Conservation (phyloP, 2,329 filamentous ascomycete genomes). For the Penicillium sp. region DNA sequence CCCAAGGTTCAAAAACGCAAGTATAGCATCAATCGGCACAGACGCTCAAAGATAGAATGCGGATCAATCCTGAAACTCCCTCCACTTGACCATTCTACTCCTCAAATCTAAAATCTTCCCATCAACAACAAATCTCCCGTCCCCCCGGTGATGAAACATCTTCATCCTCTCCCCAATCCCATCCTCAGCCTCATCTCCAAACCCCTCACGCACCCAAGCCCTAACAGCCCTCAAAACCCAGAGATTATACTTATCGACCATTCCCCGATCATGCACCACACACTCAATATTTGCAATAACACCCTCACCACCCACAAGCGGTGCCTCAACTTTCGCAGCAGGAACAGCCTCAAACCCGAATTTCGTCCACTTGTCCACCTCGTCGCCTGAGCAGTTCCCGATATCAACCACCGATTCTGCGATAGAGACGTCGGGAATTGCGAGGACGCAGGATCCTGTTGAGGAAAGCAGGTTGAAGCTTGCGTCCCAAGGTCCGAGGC, state of each 20-base stretch:
- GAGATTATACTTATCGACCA: constrained; percentile 35
- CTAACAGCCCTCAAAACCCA: constrained; percentile 37
- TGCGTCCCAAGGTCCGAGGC: constrained; percentile 37
- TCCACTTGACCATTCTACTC: constrained; percentile 38
- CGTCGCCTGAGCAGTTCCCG: constrained; percentile 34
- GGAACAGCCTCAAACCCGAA: constrained; percentile 32
- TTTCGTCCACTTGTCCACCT: constrained; percentile 29
- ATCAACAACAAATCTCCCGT: constrained; percentile 35
- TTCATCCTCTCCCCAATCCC: constrained; percentile 2
- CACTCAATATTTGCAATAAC: constrained; percentile 39
- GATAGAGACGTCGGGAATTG: constrained; percentile 32
- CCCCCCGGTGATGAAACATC: constrained; percentile 40
- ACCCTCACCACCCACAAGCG: constrained; percentile 31
- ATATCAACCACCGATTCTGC: constrained; percentile 32
- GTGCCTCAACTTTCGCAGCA: constrained; percentile 29
- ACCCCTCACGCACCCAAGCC: constrained; percentile 32
- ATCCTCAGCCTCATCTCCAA: neutral
- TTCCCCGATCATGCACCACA: constrained; percentile 34
- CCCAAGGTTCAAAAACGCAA: no score
- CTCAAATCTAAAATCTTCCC: constrained; percentile 34
- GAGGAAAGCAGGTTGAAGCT: constrained; percentile 30
- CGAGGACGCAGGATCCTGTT: constrained; percentile 35
- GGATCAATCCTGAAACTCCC: constrained; percentile 29
- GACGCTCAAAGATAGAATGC: no score
- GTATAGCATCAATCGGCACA: neutral